A percentile compares a stretch with the other conserved stretches of the same genome.
phyloP scores from a whole-genome alignment of 2,329 filamentous ascomycete genomes.

The Stemphylium vesicarium region DNA sequence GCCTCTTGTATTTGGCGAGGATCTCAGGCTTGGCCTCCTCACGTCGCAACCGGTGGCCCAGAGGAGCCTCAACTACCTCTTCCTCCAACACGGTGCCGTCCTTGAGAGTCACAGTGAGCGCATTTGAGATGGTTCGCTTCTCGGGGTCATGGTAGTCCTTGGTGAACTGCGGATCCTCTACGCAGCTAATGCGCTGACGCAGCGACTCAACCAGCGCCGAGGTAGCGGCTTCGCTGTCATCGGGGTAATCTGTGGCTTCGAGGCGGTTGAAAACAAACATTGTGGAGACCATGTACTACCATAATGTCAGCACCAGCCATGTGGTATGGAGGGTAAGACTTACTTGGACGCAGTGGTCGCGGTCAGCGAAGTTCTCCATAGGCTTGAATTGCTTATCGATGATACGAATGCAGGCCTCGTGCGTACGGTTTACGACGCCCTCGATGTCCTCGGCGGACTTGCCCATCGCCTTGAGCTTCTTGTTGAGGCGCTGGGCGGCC shows the following conservation, averaged over 20 bases:
- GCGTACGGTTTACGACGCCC: constrained; percentile 89
- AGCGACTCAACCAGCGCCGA: constrained; percentile 89
- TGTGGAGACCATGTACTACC: constrained; percentile 88
- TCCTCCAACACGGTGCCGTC: constrained; percentile 92
- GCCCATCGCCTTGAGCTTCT: constrained; percentile 80
- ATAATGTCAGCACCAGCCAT: constrained; percentile 27
- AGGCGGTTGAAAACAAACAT: constrained; percentile 97
- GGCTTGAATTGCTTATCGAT: constrained; percentile 99
- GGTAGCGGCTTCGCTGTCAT: constrained; percentile 89
- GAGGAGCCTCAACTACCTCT: constrained; percentile 88
- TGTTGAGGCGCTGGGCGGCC: constrained; percentile 86
- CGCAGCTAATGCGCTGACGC: constrained; percentile 91
- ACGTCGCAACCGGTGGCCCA: constrained; percentile 87
- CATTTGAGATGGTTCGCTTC: constrained; percentile 96
- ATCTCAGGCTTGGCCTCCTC: constrained; percentile 99
- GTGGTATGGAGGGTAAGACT: constrained; percentile 11
- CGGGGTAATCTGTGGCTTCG: constrained; percentile 90
- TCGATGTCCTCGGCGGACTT: constrained; percentile 93
- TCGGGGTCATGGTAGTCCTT: constrained; percentile 92
- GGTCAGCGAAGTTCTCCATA: constrained; percentile 99
- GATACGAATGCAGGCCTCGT: constrained; percentile 98
- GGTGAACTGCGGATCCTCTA: constrained; percentile 95
- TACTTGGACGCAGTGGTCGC: constrained; percentile 96
- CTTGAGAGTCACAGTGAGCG: constrained; percentile 90
- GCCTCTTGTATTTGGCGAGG: constrained; percentile 91